Conservation (phyloP, 345 rosid genomes). For the Eucalyptus tenuipes region DNA sequence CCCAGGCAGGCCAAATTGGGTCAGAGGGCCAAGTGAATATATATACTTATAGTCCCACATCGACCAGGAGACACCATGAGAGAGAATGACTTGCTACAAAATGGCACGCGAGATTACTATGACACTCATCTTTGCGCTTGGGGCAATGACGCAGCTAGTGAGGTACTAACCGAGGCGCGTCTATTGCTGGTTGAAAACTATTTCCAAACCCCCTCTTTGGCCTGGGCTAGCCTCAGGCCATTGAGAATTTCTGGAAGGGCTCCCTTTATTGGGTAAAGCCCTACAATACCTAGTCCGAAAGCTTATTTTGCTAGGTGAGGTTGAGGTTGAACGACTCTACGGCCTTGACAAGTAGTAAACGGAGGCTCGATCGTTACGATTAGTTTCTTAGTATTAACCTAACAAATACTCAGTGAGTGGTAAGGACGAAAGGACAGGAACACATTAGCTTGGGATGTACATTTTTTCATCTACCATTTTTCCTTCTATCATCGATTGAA, state of each 20-base stretch:
- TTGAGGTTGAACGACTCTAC: no score
- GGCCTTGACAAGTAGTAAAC: fast-evolving
- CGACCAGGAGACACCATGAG: not conserved
- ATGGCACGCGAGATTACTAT: fast-evolving
- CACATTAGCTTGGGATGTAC: not conserved
- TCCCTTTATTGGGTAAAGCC: constrained; percentile 1
- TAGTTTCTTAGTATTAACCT: not conserved
- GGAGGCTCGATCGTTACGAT: no score
- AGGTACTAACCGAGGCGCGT: constrained; percentile 39
- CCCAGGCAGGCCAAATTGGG: not conserved
- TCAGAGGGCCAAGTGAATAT: not conserved
- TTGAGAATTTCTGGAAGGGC: constrained; percentile 38
- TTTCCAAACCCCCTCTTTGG: constrained; percentile 34
- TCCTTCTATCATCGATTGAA: not conserved
- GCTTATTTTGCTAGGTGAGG: no score
- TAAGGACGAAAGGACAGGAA: not conserved
- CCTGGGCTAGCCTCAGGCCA: constrained; percentile 16
- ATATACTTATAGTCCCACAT: not conserved
- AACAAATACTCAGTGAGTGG: fast-evolving
- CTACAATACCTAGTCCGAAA: not conserved
- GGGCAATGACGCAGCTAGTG: constrained; percentile 39
- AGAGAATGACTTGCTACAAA: not conserved
- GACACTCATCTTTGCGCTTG: not conserved
- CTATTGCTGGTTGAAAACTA: constrained; percentile 43
- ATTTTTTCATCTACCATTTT: no score